Conservation (phyloP, 352 stramenopile genomes). For the Globisporangium cederbergense region DNA sequence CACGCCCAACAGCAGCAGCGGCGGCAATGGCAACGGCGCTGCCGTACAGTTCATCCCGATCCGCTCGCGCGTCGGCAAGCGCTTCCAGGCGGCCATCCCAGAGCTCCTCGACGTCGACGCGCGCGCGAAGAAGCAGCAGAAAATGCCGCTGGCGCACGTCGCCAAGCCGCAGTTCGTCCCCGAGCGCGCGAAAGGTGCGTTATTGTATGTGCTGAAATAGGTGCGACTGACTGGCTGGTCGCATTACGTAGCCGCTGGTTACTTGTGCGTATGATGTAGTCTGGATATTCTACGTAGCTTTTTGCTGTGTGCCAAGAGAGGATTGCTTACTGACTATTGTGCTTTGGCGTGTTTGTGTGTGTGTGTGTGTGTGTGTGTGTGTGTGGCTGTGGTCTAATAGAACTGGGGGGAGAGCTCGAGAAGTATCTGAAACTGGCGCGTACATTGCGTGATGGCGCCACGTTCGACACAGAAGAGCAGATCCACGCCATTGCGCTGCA, state of each 20-base stretch:
- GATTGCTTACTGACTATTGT: not conserved
- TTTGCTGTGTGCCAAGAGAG: not conserved
- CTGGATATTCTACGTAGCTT: not conserved
- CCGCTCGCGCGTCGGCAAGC: slow-evolving; percentile 74
- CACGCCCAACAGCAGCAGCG: slow-evolving; percentile 6
- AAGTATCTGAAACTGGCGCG: slow-evolving; percentile 79
- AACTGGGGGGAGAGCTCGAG: slow-evolving; percentile 57
- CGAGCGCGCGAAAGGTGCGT: slow-evolving; percentile 51
- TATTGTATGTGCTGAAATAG: not conserved
- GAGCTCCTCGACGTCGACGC: slow-evolving; percentile 31
- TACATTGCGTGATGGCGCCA: slow-evolving; percentile 69
- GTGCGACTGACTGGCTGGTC: not conserved
- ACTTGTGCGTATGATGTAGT: not conserved
- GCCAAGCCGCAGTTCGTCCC: slow-evolving; percentile 39
- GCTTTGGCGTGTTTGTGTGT: not conserved
- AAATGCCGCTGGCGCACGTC: slow-evolving; percentile 26
- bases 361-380: too few species aligned
- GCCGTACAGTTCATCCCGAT: slow-evolving; percentile 59
- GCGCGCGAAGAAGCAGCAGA: slow-evolving; percentile 23
- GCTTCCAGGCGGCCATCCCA: slow-evolving; percentile 74
- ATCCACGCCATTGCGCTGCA: slow-evolving; percentile 66
- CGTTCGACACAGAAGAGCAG: slow-evolving; percentile 79
- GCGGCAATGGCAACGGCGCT: not conserved
- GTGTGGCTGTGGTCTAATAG: slow-evolving; percentile 19
- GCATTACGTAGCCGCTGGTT: not conserved